Conservation (phyloP, 1,284 basidiomycete species). For the Erythrobasidium hasegawianum region DNA sequence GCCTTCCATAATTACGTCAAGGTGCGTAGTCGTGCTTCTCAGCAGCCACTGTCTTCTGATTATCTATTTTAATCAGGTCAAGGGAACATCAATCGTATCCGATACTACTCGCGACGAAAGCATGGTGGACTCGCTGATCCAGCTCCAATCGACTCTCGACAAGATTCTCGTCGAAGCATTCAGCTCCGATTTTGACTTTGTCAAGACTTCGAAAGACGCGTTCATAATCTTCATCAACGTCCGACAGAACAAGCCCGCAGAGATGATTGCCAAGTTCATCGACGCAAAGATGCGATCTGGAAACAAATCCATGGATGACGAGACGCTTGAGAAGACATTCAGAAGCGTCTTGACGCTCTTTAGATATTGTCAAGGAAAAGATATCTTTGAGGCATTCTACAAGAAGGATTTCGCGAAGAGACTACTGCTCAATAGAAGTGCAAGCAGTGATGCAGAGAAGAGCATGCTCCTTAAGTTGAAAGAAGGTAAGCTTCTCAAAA, state of each 20-base stretch:
- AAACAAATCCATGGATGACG: constrained; percentile 67
- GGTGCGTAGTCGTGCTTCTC: not conserved
- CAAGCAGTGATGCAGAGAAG: constrained; percentile 86
- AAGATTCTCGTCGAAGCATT: constrained; percentile 56
- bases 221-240: constrained; percentile 78
- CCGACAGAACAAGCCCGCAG: constrained; percentile 81
- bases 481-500: constrained; percentile 66
- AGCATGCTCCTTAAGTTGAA: constrained; percentile 83
- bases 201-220: constrained; percentile 58
- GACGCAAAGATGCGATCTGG: constrained; percentile 82
- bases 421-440: constrained; percentile 76
- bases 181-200: constrained; percentile 49
- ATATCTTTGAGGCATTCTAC: constrained; percentile 84
- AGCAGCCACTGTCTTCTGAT: not conserved
- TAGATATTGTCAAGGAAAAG: constrained; percentile 68
- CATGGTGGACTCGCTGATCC: constrained; percentile 73
- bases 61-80: constrained; percentile 36
- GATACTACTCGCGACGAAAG: constrained; percentile 60
- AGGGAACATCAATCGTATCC: constrained; percentile 56
- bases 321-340: constrained; percentile 65
- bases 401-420: constrained; percentile 83
- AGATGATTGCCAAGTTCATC: constrained; percentile 83
- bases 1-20: constrained; percentile 15
- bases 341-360: constrained; percentile 78
- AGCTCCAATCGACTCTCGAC: constrained; percentile 65